Conservation (phyloP, 1,139 yeast genomes). For the Kodamaea ohmeri region DNA sequence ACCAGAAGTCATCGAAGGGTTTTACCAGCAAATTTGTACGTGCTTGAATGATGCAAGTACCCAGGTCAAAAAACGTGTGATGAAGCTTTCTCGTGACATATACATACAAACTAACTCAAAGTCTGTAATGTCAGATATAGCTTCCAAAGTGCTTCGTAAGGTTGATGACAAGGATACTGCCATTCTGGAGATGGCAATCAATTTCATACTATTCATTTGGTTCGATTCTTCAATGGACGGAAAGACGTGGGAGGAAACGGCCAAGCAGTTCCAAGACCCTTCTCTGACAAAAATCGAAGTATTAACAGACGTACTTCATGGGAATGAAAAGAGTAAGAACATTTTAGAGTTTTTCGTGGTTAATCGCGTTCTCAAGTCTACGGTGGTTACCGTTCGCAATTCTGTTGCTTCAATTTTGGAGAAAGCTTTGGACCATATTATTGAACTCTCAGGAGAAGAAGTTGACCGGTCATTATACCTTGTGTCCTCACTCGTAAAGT, state of each 20-base stretch:
- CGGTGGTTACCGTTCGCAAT: constrained; percentile 15
- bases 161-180: constrained; percentile 70
- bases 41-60: constrained; percentile 59
- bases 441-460: constrained; percentile 17
- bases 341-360: constrained; percentile 45
- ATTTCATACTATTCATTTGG: constrained; percentile 44
- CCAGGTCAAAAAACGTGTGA: constrained; percentile 61
- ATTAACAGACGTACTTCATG: constrained; percentile 36
- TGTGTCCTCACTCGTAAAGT: constrained; percentile 51
- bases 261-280: constrained; percentile 3
- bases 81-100: constrained; percentile 51
- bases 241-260: not conserved
- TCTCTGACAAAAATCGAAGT: constrained; percentile 20
- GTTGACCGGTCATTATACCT: constrained; percentile 43
- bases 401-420: constrained; percentile 24
- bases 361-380: constrained; percentile 34
- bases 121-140: constrained; percentile 40
- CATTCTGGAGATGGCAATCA: constrained; percentile 46
- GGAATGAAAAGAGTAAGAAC: constrained; percentile 34
- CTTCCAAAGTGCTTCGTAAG: constrained; percentile 50
- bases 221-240: constrained; percentile 23
- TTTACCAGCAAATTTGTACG: constrained; percentile 49
- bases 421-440: constrained; percentile 25
- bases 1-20: constrained; percentile 46
- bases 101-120: constrained; percentile 34